A percentile compares a stretch with the other conserved stretches of the same genome.
phyloP scores from a whole-genome alignment of 805 yeast genomes.

The Candida oleophila region DNA sequence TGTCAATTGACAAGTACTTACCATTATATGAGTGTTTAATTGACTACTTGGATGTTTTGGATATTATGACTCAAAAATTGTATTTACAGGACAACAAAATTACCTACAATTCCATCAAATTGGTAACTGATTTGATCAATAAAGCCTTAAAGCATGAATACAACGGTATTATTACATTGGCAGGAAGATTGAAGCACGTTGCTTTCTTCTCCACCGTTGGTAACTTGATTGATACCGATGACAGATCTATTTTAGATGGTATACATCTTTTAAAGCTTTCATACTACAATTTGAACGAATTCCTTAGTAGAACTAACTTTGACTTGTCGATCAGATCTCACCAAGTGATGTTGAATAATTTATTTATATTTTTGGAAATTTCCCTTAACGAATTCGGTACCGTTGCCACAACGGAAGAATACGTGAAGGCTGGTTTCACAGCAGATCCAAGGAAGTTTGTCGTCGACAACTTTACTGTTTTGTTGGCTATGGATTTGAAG shows the following conservation, averaged over 20 bases:
- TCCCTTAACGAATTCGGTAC: slow-evolving; percentile 43
- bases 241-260: slow-evolving; percentile 28
- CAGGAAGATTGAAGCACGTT: slow-evolving; percentile 47
- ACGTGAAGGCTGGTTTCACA: slow-evolving; percentile 46
- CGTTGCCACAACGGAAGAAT: slow-evolving; percentile 43
- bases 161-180: slow-evolving; percentile 42
- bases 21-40: slow-evolving; percentile 38
- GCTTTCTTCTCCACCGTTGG: slow-evolving; percentile 46
- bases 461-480: slow-evolving; percentile 43
- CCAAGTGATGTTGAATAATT: slow-evolving; percentile 38
- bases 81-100: slow-evolving; percentile 45
- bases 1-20: slow-evolving; percentile 30
- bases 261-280: slow-evolving; percentile 30
- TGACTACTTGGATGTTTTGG: slow-evolving; percentile 40
- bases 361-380: slow-evolving; percentile 38
- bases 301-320: slow-evolving; percentile 31
- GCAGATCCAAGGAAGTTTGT: slow-evolving; percentile 44
- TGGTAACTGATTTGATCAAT: slow-evolving; percentile 44
- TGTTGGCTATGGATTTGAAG: slow-evolving; percentile 54
- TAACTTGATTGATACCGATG: slow-evolving; percentile 39
- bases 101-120: slow-evolving; percentile 41
- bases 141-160: slow-evolving; percentile 42
- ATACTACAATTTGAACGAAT: slow-evolving; percentile 35
- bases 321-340: slow-evolving; percentile 40
- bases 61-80: slow-evolving; percentile 41